Evolutionary conservation across 192 early-diverging fungal genomes (phyloP).

Genomic region (Gigaspora rosea): DNA sequence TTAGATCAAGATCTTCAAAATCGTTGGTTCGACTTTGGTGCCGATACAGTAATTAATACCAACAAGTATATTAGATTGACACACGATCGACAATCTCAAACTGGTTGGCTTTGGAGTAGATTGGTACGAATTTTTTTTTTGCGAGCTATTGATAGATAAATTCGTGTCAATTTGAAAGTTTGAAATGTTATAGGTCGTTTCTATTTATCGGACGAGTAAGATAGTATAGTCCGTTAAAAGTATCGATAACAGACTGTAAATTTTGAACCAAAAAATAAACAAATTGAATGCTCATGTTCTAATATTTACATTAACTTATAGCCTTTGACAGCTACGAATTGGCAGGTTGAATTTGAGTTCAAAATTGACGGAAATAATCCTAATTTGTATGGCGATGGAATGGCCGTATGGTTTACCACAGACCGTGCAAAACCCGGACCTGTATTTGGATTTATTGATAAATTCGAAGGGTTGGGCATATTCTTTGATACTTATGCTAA

Average conservation of each 20-base stretch:
- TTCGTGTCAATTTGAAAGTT: background rate
- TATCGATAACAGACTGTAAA: too few relatives aligned
- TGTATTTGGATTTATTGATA: constrained; percentile 87
- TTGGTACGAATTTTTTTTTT: constrained; percentile 43
- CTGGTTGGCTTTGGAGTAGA: constrained; percentile 81
- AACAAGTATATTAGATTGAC: constrained; percentile 87
- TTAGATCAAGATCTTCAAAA: constrained; percentile 75
- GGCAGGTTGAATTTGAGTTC: constrained; percentile 94
- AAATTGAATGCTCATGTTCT: constrained; percentile 18
- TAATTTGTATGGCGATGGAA: constrained; percentile 90
- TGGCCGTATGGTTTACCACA: constrained; percentile 92
- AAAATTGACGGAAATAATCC: constrained; percentile 75
- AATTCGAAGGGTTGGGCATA: constrained; percentile 90
- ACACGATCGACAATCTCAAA: constrained; percentile 72
- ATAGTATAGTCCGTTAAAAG: too few relatives aligned
- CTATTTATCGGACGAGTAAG: too few relatives aligned
- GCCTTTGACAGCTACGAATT: constrained; percentile 66
- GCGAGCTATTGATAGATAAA: background rate
- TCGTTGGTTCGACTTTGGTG: constrained; percentile 96
- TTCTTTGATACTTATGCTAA: constrained; percentile 98
- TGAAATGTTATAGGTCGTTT: too few relatives aligned
- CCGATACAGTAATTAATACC: constrained; percentile 87
- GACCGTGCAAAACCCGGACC: constrained; percentile 70
- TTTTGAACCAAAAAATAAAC: too few relatives aligned
- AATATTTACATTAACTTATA: constrained; percentile 37